Evolutionary conservation across 345 rosid species (phyloP), one percentile per base, ranked within the genome.

Genomic region (Populus simonii): DNA sequence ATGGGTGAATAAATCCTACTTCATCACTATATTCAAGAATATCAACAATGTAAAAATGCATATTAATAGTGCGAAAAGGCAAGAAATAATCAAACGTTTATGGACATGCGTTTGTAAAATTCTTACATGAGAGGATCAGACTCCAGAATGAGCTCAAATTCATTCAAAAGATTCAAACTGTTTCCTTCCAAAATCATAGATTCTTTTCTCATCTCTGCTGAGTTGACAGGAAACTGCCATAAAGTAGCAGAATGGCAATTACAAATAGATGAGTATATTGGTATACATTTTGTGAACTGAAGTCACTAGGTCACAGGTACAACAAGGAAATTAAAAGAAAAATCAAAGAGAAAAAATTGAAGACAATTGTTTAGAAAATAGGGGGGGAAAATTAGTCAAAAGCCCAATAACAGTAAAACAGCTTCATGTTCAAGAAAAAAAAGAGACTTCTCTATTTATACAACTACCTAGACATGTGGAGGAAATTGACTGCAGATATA

Each of bases 1-100:
- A 87, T 13, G 98, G 95, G 75, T 96, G 98, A 84, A 93, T 80
- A 78, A 90, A 90, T 78, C 94, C 98, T 22, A 96, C 84, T 86
- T 96, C 97, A 78, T 93, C 96, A 65, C 99, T 93, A 85, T 33
- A 78, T 45, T 77, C 70, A 84, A 68, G 51, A 43, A 51, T 2
- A 74, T 22, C 13, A 39, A 70, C 61, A 61, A 29, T 11, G 17
- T 31, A 20, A 33, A 41, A 69, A 29, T 33, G 16, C 27, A 38
- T 10, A 73, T 45, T 2, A 72, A 53, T 53, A 18, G 61, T 17
- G n/a, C 35, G 36, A 38, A 33, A 18, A 11, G 25, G 6, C 55
- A 59, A 15, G 39, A 1, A 41, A 20, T 9, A 68, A 51, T 65
- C 47, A 20, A 33, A 33, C 4, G 4, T 10, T 35, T 29, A 20